phyloP scores from a whole-genome alignment of 2,329 filamentous ascomycete genomes.

The Setomelanomma holmii region DNA sequence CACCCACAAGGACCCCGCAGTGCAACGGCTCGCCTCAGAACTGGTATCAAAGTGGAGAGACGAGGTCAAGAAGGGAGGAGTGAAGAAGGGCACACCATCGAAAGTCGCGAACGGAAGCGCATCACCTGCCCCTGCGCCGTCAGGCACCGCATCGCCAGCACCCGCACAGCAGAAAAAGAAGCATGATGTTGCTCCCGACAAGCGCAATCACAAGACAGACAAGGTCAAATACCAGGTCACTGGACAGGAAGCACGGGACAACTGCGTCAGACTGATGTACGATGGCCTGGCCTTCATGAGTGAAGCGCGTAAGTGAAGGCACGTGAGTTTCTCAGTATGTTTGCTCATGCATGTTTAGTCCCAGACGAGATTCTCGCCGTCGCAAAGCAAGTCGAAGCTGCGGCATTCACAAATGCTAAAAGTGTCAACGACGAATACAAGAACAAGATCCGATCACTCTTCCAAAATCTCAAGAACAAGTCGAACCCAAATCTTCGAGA shows the following conservation, averaged over 20 bases:
- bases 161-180: conserved; percentile 63
- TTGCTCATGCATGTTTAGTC: conserved; percentile 39
- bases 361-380: conserved; percentile 71
- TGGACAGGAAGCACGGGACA: conserved; percentile 75
- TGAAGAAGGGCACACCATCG: conserved; percentile 36
- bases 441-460: conserved; percentile 88
- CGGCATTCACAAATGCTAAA: conserved; percentile 73
- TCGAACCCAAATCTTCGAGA: conserved; percentile 79
- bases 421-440: conserved; percentile 79
- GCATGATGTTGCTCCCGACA: conserved; percentile 68
- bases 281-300: conserved; percentile 84
- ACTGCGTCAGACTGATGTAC: conserved; percentile 89
- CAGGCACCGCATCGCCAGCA: conserved; percentile 53
- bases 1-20: conserved; percentile 74
- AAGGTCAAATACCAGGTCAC: conserved; percentile 80
- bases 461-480: conserved; percentile 93
- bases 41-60: conserved; percentile 90
- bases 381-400: conserved; percentile 76
- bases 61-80: conserved; percentile 67
- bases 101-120: conserved; percentile 35
- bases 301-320: conserved; percentile 50
- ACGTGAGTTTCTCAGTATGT: conserved; percentile 10
- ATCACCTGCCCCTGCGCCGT: conserved; percentile 44
- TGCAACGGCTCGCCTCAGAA: conserved; percentile 77
- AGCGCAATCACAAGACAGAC: conserved; percentile 83